Percentiles rank a stretch among this genome's conserved stretches.
Conservation (phyloP, 352 stramenopile species). For the Pythium vanterpoolii region DNA sequence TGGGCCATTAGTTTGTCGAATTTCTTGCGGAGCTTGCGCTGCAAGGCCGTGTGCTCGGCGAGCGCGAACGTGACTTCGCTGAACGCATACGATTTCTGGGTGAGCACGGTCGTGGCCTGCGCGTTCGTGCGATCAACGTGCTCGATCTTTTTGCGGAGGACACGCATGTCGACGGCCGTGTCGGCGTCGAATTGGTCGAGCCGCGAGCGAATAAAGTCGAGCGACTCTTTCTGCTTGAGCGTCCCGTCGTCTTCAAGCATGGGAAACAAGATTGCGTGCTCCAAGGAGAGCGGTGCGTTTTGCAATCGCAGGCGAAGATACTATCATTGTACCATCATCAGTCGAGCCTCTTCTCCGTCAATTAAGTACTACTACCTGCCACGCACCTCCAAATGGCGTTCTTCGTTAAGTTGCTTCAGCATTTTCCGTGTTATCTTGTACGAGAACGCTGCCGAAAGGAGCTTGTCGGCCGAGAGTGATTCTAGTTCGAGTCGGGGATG, state of each 20-base stretch:
- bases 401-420: conserved; percentile 59
- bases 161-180: conserved; percentile 64
- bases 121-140: conserved; percentile 55
- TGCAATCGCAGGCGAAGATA: conserved; percentile 73
- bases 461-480: conserved; percentile 29
- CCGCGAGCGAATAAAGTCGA: conserved; percentile 60
- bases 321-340: conserved; percentile 18
- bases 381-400: conserved; percentile 62
- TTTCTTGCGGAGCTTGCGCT: conserved; percentile 35
- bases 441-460: conserved; percentile 40
- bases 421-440: conserved; percentile 69
- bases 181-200: conserved; percentile 58
- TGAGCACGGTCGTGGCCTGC: conserved; percentile 44
- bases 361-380: background rate
- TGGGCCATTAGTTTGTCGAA: conserved; percentile 42
- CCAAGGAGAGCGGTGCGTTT: conserved; percentile 49
- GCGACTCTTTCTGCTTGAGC: conserved; percentile 32
- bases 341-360: background rate
- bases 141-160: conserved; percentile 78
- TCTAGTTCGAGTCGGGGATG: conserved; percentile 53
- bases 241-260: conserved; percentile 43
- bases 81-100: conserved; percentile 52
- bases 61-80: conserved; percentile 62
- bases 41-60: conserved; percentile 50
- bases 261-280: conserved; percentile 72